Conservation (phyloP, 495 filamentous ascomycete genomes). For the Clohesyomyces aquaticus region DNA sequence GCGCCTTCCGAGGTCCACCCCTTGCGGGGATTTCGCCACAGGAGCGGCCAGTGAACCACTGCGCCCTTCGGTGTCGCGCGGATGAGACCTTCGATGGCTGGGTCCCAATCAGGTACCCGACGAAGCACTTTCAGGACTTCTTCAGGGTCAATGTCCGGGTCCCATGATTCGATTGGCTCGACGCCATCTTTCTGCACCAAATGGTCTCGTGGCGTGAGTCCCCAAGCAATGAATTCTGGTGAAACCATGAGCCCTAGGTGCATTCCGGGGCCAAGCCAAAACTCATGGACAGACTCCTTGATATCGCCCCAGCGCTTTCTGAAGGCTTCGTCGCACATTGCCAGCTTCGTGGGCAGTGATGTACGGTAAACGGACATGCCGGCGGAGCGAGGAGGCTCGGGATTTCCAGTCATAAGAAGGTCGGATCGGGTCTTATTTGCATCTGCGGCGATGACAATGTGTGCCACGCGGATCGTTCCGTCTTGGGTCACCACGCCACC, state of each 20-base stretch:
- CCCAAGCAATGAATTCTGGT: slow-evolving; percentile 9
- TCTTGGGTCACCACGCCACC: not conserved
- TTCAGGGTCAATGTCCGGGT: slow-evolving; percentile 6
- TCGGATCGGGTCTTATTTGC: not conserved
- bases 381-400: not conserved
- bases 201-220: slow-evolving; percentile 3
- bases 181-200: not conserved
- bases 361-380: slow-evolving; percentile 13
- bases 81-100: not conserved
- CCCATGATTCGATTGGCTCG: slow-evolving; percentile 3
- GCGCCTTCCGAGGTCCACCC: slow-evolving; percentile 6
- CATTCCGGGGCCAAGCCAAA: slow-evolving; percentile 5
- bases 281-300: not conserved
- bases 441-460: not conserved
- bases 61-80: not conserved
- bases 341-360: not conserved
- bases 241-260: slow-evolving; percentile 3
- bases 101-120: slow-evolving; percentile 1
- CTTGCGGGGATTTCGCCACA: slow-evolving; percentile 1
- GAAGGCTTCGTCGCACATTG: not conserved
- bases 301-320: not conserved
- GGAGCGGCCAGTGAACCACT: slow-evolving; percentile 1
- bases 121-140: not conserved
- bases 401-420: not conserved
- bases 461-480: not conserved